Conservation (phyloP, 2,329 filamentous ascomycete genomes). For the Xylariaceae sp. region DNA sequence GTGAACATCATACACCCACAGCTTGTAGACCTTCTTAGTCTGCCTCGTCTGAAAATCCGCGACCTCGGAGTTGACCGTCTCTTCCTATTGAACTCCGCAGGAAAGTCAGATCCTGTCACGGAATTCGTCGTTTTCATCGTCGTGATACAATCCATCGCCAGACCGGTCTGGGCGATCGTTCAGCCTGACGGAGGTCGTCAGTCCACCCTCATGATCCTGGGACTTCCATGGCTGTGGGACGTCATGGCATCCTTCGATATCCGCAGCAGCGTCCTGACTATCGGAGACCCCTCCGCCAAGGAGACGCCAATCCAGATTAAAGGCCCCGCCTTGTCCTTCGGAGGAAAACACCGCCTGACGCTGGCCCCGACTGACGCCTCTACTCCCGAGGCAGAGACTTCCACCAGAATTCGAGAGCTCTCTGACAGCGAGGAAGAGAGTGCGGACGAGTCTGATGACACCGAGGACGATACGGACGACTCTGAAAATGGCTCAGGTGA, state of each 20-base stretch:
- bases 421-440: too few species aligned
- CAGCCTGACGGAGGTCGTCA: neutral
- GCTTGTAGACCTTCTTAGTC: neutral
- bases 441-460: neutral
- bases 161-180: neutral
- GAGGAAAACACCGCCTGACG: neutral
- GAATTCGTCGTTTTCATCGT: neutral
- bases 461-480: too few species aligned
- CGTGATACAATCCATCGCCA: neutral
- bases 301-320: neutral
- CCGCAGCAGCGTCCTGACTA: neutral
- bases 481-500: too few species aligned
- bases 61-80: neutral
- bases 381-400: too few species aligned
- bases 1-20: neutral
- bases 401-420: neutral
- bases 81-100: neutral
- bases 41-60: neutral
- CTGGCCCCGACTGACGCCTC: too few species aligned
- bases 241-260: neutral
- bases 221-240: too few species aligned
- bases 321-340: neutral
- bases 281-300: neutral
- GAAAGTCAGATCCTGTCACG: neutral
- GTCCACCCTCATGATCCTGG: neutral